A percentile compares a stretch with the other conserved stretches of the same genome.
Conservation (phyloP, 768 basidiomycete species). For the Mycena maculata region DNA sequence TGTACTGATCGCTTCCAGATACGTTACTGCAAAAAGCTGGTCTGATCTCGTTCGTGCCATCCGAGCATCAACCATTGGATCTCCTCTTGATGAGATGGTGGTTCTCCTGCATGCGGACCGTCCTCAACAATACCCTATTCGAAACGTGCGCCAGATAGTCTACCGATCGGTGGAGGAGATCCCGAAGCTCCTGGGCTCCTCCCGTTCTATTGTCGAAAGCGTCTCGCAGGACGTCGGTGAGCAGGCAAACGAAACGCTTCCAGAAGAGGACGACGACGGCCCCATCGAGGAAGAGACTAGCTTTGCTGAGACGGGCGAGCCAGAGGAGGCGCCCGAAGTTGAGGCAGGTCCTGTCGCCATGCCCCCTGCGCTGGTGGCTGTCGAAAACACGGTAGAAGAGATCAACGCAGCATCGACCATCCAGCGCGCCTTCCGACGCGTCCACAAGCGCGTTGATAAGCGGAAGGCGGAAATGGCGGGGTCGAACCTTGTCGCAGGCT, state of each 20-base stretch:
- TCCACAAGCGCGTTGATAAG: constrained; percentile 13
- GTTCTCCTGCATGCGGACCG: constrained; percentile 31
- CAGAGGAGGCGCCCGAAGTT: constrained; percentile 18
- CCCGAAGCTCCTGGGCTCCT: constrained; percentile 39
- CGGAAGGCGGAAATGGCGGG: constrained; percentile 27
- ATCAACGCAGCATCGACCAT: constrained; percentile 38
- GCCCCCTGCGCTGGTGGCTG: constrained; percentile 32
- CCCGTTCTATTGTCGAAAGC: constrained; percentile 10
- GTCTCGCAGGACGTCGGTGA: neutral
- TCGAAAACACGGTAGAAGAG: constrained; percentile 43
- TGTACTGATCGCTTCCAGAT: constrained; percentile 15
- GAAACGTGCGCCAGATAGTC: constrained; percentile 43
- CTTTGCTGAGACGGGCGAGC: constrained; percentile 13
- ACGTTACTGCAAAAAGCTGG: constrained; percentile 27
- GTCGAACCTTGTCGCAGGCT: constrained; percentile 35
- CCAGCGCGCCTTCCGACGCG: constrained; percentile 34
- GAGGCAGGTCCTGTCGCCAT: constrained; percentile 16
- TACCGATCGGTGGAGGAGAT: constrained; percentile 46
- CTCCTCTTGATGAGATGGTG: constrained; percentile 42
- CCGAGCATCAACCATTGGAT: constrained; percentile 33
- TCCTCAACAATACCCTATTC: neutral
- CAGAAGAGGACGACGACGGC: constrained; percentile 27
- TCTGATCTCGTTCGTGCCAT: constrained; percentile 41
- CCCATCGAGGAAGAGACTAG: constrained; percentile 26
- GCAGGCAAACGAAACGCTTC: neutral